phyloP scores from a whole-genome alignment of 495 filamentous ascomycete species.

The Venustampulla echinocandica region DNA sequence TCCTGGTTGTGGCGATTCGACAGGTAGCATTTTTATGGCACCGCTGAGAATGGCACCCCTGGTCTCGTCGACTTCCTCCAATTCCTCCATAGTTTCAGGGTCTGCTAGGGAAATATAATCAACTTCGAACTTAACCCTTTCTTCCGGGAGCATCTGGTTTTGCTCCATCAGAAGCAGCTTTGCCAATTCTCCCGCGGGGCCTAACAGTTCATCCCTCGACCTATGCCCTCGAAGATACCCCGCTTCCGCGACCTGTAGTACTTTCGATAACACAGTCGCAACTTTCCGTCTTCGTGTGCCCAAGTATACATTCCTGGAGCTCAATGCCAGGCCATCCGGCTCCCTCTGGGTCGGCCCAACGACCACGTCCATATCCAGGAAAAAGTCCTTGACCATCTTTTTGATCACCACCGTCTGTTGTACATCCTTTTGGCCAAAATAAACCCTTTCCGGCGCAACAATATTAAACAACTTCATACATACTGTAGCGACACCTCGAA shows the following conservation, averaged over 20 bases:
- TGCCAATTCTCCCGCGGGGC: conserved; percentile 49
- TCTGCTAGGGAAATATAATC: conserved; percentile 90
- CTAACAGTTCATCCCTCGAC: conserved; percentile 55
- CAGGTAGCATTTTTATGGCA: conserved; percentile 79
- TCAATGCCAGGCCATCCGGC: conserved; percentile 80
- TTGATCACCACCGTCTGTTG: conserved; percentile 90
- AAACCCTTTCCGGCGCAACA: conserved; percentile 75
- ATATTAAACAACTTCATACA: conserved; percentile 98
- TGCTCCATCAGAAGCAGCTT: conserved; percentile 49
- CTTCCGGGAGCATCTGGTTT: conserved; percentile 45
- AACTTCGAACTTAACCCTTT: conserved; percentile 66
- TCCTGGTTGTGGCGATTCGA: conserved; percentile 55
- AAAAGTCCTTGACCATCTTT: conserved; percentile 81
- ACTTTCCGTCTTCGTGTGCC: conserved; percentile 62
- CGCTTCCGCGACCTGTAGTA: conserved; percentile 61
- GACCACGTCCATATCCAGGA: conserved; percentile 65
- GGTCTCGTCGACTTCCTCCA: conserved; percentile 52
- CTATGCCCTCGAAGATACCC: conserved; percentile 51
- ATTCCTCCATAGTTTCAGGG: conserved; percentile 67
- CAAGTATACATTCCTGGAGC: conserved; percentile 88
- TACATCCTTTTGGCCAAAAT: conserved; percentile 97
- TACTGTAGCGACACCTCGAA: conserved; percentile 90
- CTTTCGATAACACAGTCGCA: conserved; percentile 59
- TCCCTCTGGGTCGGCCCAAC: conserved; percentile 72
- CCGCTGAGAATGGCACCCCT: conserved; percentile 79